Percentiles rank a stretch among this genome's conserved stretches.
Evolutionary conservation across 2,329 filamentous ascomycete genomes (phyloP).

Genomic region (Fonsecaea monophora): DNA sequence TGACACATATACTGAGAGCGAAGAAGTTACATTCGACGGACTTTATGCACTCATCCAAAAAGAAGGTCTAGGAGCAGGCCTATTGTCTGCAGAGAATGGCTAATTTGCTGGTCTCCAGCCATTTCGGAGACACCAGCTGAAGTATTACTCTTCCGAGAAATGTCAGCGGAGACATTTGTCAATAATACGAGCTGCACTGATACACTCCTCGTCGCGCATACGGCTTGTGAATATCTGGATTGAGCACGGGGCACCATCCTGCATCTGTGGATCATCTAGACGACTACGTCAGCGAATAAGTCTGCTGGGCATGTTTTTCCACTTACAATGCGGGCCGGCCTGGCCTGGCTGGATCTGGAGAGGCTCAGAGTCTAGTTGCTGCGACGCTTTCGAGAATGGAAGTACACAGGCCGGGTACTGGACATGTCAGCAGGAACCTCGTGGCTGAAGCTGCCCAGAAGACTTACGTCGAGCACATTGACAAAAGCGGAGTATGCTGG

Average conservation of each 20-base stretch:
- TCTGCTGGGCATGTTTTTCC: background rate
- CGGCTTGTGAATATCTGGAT: conserved; percentile 43
- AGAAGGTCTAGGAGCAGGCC: conserved; percentile 24
- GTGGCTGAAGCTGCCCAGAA: background rate
- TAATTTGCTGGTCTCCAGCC: background rate
- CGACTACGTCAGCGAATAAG: conserved; percentile 8
- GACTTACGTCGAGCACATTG: conserved; percentile 61
- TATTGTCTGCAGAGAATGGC: conserved; percentile 4
- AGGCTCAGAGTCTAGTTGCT: conserved; percentile 27
- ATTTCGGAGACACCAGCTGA: background rate
- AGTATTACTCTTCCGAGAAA: background rate
- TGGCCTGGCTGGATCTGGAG: conserved; percentile 27
- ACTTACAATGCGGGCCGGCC: conserved; percentile 39
- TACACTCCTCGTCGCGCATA: conserved; percentile 44
- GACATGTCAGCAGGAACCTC: conserved; percentile 10
- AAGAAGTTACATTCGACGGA: conserved; percentile 27
- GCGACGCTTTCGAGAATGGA: conserved; percentile 33
- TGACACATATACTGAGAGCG: background rate
- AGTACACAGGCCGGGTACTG: conserved; percentile 37
- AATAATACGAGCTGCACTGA: conserved; percentile 42
- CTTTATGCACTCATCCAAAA: conserved; percentile 30
- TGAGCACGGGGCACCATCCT: conserved; percentile 43
- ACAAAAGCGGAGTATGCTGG: conserved; percentile 57
- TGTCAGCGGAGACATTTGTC: conserved; percentile 39
- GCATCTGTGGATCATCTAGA: conserved; percentile 39